phyloP scores from a whole-genome alignment of 2,329 filamentous ascomycete genomes.

The Pseudogymnoascus sp. region DNA sequence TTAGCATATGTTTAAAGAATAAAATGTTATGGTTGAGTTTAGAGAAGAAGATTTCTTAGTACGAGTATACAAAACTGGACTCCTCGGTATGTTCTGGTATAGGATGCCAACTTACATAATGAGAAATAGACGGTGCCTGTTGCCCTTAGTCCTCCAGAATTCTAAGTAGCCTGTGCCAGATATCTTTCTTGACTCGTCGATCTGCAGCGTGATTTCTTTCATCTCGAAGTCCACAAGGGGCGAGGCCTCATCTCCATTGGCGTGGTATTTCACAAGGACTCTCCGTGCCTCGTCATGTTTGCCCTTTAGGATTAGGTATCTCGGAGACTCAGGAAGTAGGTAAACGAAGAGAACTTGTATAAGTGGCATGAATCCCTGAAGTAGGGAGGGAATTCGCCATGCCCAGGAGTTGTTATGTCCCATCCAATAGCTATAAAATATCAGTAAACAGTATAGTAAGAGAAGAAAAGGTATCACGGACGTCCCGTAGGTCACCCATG shows the following conservation, averaged over 20 bases:
- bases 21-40: background rate
- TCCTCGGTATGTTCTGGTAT: slow-evolving; percentile 15
- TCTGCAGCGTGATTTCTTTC: slow-evolving; percentile 33
- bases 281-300: slow-evolving; percentile 42
- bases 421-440: slow-evolving; percentile 11
- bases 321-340: slow-evolving; percentile 11
- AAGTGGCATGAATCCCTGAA: slow-evolving; percentile 15
- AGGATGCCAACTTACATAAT: slow-evolving; percentile 42
- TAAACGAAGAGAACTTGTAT: slow-evolving; percentile 9
- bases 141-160: slow-evolving; percentile 37
- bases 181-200: background rate
- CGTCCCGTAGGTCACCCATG: slow-evolving; percentile 27
- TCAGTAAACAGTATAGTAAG: background rate
- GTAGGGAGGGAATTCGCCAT: slow-evolving; percentile 20
- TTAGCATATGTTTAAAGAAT: background rate
- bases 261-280: slow-evolving; percentile 45
- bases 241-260: slow-evolving; percentile 39
- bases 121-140: slow-evolving; percentile 44
- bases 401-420: slow-evolving; percentile 18
- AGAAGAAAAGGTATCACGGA: background rate
- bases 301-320: slow-evolving; percentile 29
- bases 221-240: slow-evolving; percentile 42
- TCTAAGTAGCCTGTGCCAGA: slow-evolving; percentile 19
- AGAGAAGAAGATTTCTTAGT: background rate
- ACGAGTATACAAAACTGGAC: background rate